These are phyloP conservation scores for Phytophthora kernoviae DNA, from an alignment of 352 stramenopile species.

Conservation along the genomic window DNA sequence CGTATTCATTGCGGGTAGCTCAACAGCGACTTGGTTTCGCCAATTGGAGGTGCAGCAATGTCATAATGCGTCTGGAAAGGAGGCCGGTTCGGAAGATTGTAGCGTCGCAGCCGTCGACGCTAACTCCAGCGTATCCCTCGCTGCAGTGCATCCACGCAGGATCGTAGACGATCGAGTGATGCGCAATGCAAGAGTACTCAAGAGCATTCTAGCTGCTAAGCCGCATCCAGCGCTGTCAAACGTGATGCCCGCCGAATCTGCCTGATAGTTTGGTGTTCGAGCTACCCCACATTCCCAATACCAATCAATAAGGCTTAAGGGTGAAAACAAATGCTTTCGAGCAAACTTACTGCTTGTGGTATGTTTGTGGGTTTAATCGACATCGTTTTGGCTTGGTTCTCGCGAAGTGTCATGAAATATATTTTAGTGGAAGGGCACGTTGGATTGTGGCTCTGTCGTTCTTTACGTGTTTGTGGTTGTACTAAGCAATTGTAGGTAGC, in stretches of 20 bases:
- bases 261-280: conserved; percentile 7
- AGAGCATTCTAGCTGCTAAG: conserved; percentile 50
- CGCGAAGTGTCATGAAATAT: no score
- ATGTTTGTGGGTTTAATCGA: no score
- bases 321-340: not conserved
- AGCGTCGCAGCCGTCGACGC: not conserved
- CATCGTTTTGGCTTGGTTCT: no score
- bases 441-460: no score
- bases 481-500: no score
- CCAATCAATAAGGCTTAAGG: no score
- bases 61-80: not conserved
- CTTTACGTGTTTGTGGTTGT: no score
- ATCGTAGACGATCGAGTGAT: conserved; percentile 29
- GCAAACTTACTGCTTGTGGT: not conserved
- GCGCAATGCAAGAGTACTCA: conserved; percentile 43
- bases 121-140: not conserved
- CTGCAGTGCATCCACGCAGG: not conserved
- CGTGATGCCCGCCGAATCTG: conserved; percentile 8
- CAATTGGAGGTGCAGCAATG: conserved; percentile 20
- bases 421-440: no score
- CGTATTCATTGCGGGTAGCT: conserved; percentile 31
- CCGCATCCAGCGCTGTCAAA: conserved; percentile 37
- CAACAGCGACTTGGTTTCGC: conserved; percentile 30
- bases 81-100: not conserved
- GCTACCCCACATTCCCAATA: no score